Evolutionary conservation across 2,329 filamentous ascomycete genomes (phyloP).

Genomic region (Ophiosphaerella herpotricha): DNA sequence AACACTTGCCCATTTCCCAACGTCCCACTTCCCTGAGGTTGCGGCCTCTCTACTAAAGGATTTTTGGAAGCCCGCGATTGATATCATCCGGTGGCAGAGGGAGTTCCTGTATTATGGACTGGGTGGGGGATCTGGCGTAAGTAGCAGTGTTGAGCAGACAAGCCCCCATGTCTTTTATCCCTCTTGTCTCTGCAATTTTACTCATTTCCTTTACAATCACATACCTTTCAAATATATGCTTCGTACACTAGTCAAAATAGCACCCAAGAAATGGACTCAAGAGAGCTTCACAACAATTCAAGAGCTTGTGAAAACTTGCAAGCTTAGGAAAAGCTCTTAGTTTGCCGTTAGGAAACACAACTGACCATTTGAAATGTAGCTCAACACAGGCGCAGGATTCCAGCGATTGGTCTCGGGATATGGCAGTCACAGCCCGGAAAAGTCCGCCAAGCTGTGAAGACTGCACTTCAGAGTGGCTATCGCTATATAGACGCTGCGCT

Average conservation of each 20-base stretch:
- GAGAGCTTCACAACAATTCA: constrained; percentile 26
- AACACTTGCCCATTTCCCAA: neutral
- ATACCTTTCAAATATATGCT: constrained; percentile 23
- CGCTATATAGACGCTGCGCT: constrained; percentile 77
- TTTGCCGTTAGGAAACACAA: neutral
- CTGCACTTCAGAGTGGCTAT: constrained; percentile 70
- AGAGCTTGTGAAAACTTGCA: too few species aligned
- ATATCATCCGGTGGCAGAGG: constrained; percentile 2
- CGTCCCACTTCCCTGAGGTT: neutral
- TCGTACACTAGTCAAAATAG: constrained; percentile 34
- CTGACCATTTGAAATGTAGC: constrained; percentile 16
- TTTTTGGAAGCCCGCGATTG: constrained; percentile 5
- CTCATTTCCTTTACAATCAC: neutral
- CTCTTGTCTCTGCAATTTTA: neutral
- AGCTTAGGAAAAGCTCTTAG: too few species aligned
- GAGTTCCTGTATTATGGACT: neutral
- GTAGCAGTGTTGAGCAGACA: constrained; percentile 3
- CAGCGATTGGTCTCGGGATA: constrained; percentile 75
- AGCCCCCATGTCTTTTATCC: neutral
- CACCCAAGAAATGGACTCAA: constrained; percentile 45
- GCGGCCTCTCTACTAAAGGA: constrained; percentile 1
- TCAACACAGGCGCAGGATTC: constrained; percentile 72
- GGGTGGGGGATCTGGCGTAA: constrained; percentile 10
- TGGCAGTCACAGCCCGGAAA: constrained; percentile 76
- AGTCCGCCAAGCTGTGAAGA: constrained; percentile 72